Evolutionary conservation across 352 stramenopile species (phyloP), one percentile per base, ranked within the genome.

Genomic region (Phytopythium cucurbitacearum): DNA sequence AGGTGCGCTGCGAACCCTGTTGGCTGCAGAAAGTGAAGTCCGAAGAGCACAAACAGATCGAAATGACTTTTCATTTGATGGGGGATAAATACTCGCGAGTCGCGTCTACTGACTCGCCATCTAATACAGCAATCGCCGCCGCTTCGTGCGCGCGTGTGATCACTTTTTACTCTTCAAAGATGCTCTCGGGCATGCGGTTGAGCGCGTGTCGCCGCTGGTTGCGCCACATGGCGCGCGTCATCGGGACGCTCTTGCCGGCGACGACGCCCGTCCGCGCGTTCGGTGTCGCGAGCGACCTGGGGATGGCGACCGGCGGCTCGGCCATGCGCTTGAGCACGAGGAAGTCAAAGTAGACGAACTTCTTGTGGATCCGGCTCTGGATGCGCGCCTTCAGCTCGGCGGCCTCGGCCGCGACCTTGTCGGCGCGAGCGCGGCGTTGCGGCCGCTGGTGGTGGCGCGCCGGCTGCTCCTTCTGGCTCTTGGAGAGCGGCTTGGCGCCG

Each of bases 381-480:
- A 89, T 80, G 33, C 71, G 71, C 50, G 72, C 62, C 67, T 89
- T 89, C 56, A 89, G 68, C 46, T 73, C 73, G 56, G 71, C 74
- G 2, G 66, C 71, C 48, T 85, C 68, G 48, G 66, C 44, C 45
- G 56, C 21, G 51, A 66, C 16, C 15, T 49, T 45, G 55, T 21
- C 12, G 15, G 34, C 16, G 41, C 15, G 4, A 16, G 57, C 54
- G 53, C 57, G 66, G 43, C 42, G 40, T 21, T 33, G 50, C 7
- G 21, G 21, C 21, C 8, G 56, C 43, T 34, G 32, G 36, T 43
- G 50, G 15, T 21, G 38, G 32, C 39, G 52, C 35, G 37, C 46
- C 33, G 28, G 16, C 16, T 53, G 40, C 35, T 52, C 44, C 15
- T 68, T 57, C 50, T 59, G 48, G 9, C 45, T 56, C 40, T 63